Base-by-base conservation (phyloP, 2,329 filamentous ascomycete genomes). In the Rosellinia necatrix region DNA sequence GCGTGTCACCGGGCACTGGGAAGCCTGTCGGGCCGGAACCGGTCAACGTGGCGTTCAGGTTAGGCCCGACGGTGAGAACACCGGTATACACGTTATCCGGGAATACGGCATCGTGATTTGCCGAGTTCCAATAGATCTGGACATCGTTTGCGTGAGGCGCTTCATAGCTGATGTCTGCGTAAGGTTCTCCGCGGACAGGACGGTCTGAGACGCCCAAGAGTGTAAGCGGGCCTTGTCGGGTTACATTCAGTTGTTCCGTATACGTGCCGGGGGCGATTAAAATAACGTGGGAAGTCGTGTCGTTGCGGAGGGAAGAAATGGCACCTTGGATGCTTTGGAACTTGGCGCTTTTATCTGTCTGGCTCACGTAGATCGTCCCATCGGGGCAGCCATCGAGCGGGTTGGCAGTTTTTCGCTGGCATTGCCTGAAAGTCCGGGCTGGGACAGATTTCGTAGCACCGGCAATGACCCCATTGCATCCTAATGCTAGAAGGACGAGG, bases 221-320 rank as follows among this genome's bases (percentile, higher is more conserved):
- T 24, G 83, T 85, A 6, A 88, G 72, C 0, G 86, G 84, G 0
- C 81, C 84, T 1, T 74, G 70, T 1, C 85, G 82, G 3, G 85
- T 88, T 56, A 88, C 76, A 61, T 89, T 89, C 58, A 89, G 71
- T 70, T 87, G 84, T 65, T 88, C 85, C 1, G 74, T 81, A 64
- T 88, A 88, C 56, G 76, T 78, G 0, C 85, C 85, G 0, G 83
- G 76, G 0, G 80, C 78, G 41, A 88, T 79, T 10, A 88, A 76
- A 61, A 89, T 87, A 15, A 78, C 77, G 53, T 80, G 74, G 0
- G 78, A 66, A 5, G 71, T 71, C 13, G 73, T 75, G 63, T 81
- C 66, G 30, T 76, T 71, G 0, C 72, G 69, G 0, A 77, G 55
- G 1, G 73, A 76, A 19, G 69, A 61, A 25, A 78, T 76, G 7